Evolutionary conservation across 2,329 filamentous ascomycete species (phyloP).

Genomic region (Botrytis pseudocinerea): DNA sequence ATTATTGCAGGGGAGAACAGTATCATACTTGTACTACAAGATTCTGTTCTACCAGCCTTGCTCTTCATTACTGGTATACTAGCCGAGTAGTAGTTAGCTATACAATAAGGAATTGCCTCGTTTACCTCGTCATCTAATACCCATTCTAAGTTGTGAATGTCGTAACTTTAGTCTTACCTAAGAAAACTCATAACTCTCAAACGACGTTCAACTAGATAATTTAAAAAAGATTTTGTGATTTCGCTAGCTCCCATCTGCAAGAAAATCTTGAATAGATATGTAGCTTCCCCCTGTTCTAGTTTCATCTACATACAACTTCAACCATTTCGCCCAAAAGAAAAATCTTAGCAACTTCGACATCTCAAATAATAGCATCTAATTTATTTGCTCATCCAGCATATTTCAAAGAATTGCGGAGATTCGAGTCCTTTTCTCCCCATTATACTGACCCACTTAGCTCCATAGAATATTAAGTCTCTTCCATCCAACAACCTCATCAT

Average conservation of each 20-base stretch:
- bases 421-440: no score
- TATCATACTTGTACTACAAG: neutral
- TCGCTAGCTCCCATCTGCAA: neutral
- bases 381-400: neutral
- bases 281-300: neutral
- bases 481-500: conserved; percentile 35
- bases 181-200: neutral
- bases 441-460: conserved; percentile 23
- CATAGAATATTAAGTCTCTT: conserved; percentile 43
- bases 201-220: accelerated
- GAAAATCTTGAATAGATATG: neutral
- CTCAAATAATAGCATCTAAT: neutral
- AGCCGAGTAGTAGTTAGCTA: neutral
- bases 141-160: neutral
- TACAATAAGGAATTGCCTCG: neutral
- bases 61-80: neutral
- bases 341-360: neutral
- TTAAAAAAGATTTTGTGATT: neutral
- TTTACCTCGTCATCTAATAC: neutral
- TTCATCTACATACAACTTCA: neutral
- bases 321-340: neutral
- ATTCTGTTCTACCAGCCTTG: neutral
- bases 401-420: neutral
- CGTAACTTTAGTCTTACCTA: neutral
- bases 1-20: neutral